Evolutionary conservation across 1,284 basidiomycete species (phyloP), one percentile per base, ranked within the genome.

Genomic region (Ceratobasidium sp.): DNA sequence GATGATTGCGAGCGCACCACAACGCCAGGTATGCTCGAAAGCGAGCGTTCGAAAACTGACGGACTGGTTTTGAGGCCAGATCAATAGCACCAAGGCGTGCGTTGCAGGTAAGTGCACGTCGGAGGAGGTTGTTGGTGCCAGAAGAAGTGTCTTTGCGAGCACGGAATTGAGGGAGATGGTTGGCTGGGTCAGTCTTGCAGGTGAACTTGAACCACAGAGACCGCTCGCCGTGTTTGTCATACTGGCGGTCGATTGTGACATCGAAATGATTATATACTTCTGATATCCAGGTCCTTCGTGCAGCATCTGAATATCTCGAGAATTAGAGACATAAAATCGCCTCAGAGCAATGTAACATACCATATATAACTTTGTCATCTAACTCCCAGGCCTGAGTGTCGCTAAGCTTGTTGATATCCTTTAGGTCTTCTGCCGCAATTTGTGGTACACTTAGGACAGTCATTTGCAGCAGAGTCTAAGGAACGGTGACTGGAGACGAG

Each of bases 401-500:
- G n/a, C 45, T 47, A 17, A 47, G 8, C 45, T 47, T 47, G 45
- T 47, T 47, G 25, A 47, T 47, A 8, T 47, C 45, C n/a, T n/a
- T n/a, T n/a, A n/a, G n/a, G n/a, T n/a, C n/a, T n/a, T n/a, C n/a
- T n/a, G n/a, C n/a, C n/a, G n/a, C n/a, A n/a, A n/a, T n/a, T n/a
- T n/a, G n/a, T n/a, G n/a, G n/a, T n/a, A n/a, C n/a, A n/a, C 8
- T 38, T 8, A 22, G 42, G 42, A 3, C 38, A 22, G 13, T 56
- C 54, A 38, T 56, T 38, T 27, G 22, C 17, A 3, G 42, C 54
- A 10, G 42, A 25, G 34, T 56, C 20, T 13, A 56, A 34, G 17
- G 54, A 38, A 22, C 54, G 35, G 27, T 56, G 54, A 22, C 42
- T 56, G 13, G 20, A 38, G 13, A 38, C 54, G 42, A n/a, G n/a